Base-by-base conservation (phyloP, 2,329 filamentous ascomycete genomes). In the Domatiomyces globalis region DNA sequence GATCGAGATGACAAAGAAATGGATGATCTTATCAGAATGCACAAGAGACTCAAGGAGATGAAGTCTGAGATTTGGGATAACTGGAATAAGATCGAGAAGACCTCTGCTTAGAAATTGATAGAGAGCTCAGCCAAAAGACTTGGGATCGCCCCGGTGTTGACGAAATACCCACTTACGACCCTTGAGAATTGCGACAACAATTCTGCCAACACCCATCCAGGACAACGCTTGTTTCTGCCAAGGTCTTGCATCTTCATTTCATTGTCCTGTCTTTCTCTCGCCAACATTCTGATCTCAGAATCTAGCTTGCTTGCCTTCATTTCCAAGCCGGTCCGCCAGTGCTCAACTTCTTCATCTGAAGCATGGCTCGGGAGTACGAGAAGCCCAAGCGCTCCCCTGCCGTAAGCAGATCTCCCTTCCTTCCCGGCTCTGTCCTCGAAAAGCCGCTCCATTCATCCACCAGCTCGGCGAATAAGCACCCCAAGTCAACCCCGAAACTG, bases 11-110 rank as follows among this genome's bases (percentile, higher is more conserved):
- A 56, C 20, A 56, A 81, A 58, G 65, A 62, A 36, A 57, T 78
- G 54, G 71, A 74, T 44, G 69, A 72, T 52, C 61, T 82, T 49
- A 71, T 73, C 60, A 70, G 67, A 45, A 62, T 62, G 60, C 60
- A 62, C 49, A 55, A 51, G 48, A 51, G 60, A 18, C 46, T 62
- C 25, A 55, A 54, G 49, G 60, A 62, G 48, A 58, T 62, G 58
- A 62, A 62, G 52, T 49, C 56, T 3, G 57, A 61, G 8, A 61
- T 62, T 36, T 62, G 60, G 60, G 51, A 54, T 17, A 57, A 57
- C 33, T 62, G 58, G 60, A 58, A 50, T 22, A 57, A 51, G 43
- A 49, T 59, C 19, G 57, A 59, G 43, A 56, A 52, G 49, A 27
- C 33, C 33, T 39, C 33, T 15, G 33, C 33, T 39, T 39, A 39